Conservation (phyloP, 1,139 yeast species). For the Blastobotrys capitulatus region DNA sequence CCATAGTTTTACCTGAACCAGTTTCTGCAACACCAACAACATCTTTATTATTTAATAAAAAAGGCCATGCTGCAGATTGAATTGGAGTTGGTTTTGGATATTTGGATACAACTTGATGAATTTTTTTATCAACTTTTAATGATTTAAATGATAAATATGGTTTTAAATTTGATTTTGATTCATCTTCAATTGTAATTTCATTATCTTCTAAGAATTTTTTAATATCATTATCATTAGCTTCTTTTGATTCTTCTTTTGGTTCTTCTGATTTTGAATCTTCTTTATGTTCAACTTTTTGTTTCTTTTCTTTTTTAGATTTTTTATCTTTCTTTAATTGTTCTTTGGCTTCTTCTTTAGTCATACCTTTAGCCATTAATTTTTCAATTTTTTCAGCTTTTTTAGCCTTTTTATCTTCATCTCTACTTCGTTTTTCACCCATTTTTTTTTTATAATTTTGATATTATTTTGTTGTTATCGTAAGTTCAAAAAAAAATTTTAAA, state of each 20-base stretch:
- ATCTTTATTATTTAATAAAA: slow-evolving; percentile 69
- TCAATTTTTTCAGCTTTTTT: slow-evolving; percentile 16
- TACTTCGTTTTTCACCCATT: slow-evolving; percentile 9
- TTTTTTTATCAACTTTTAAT: slow-evolving; percentile 50
- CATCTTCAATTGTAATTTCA: slow-evolving; percentile 78
- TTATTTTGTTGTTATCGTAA: not conserved
- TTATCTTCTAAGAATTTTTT: slow-evolving; percentile 61
- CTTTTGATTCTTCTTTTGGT: slow-evolving; percentile 31
- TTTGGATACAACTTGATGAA: slow-evolving; percentile 56
- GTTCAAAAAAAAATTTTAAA: not conserved
- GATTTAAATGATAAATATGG: slow-evolving; percentile 72
- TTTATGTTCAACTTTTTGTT: slow-evolving; percentile 36
- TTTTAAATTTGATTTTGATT: slow-evolving; percentile 42
- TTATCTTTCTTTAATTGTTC: slow-evolving; percentile 23
- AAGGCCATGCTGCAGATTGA: slow-evolving; percentile 98
- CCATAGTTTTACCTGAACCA: slow-evolving; percentile 92
- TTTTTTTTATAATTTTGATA: not conserved
- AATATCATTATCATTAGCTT: slow-evolving; percentile 36
- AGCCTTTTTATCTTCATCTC: slow-evolving; percentile 14
- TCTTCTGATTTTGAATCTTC: slow-evolving; percentile 38
- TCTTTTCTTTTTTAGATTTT: slow-evolving; percentile 31
- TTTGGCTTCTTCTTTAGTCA: slow-evolving; percentile 23
- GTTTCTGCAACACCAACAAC: slow-evolving; percentile 97
- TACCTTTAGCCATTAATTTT: slow-evolving; percentile 20
- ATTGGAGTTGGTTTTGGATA: slow-evolving; percentile 94